Base-by-base conservation (phyloP, 129 eudicot genomes). In the Logfia minima region DNA sequence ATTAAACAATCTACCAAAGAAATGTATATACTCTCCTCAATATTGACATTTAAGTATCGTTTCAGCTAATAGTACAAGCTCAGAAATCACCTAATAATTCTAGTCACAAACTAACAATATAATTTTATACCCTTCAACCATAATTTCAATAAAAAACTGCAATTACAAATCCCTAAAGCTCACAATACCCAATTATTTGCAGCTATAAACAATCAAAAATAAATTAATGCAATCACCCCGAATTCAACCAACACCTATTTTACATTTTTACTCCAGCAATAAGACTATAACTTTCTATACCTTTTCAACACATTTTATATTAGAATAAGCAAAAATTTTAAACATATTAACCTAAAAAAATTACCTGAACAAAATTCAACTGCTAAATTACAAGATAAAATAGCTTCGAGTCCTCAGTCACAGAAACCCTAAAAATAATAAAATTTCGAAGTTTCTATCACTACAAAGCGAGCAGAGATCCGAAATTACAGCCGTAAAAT, bases 391-490 rank as follows among this genome's bases (percentile, higher is more conserved):
- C 32, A 75, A 83, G 82, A 72, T 51, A 74, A 41, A 77, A 21
- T 48, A 65, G 48, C 41, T 72, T 56, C 77, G 84, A 82, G 83
- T 72, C 71, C 68, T 64, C 64, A 81, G 52, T 82, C 73, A 84
- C 84, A 67, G 55, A 84, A 86, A 62, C 81, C 82, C 88, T 84
- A 81, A 35, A 81, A 87, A 72, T 39, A 76, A 70, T 71, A 79
- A 53, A 65, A 72, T 77, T 68, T 68, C 79, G 32, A 69, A 17
- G 55, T 13, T 48, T 48, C 55, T 13, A 48, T 48, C 80, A 58
- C 79, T 63, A 63, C 31, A 66, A 68, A 79, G 65, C 75, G 53
- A 80, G 79, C 56, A 74, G 74, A 84, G 95, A 89, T 89, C 96
- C 91, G 86, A 70, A 81, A 81, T 83, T 72, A 81, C 4, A 69